Base-by-base conservation (phyloP, 441 rosid genomes). In the Sinapis alba region DNA sequence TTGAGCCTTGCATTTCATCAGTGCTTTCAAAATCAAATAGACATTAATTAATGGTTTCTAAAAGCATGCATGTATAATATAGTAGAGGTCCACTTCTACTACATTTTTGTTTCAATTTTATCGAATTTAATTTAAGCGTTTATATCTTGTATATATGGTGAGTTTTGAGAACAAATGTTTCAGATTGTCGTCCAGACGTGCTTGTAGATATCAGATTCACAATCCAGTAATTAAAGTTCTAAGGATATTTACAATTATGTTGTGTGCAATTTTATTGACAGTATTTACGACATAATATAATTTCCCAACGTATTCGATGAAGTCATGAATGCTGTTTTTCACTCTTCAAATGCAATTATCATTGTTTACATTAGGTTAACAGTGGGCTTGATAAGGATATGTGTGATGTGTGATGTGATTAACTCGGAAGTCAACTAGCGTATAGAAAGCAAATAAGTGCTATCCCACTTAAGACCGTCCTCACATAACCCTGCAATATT, bases 381-480 rank as follows among this genome's bases (percentile, higher is more conserved):
- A 5, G 18, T n/a, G 61, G 69, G 68, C 50, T 15, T 53, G 51
- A 57, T 45, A 65, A 34, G 51, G n/a, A 61, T 53, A 32, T 43
- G 20, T 43, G 20, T 13, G 43, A 70, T 64, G 75, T 30, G 43
- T 36, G 51, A 45, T 30, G 51, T 9, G 34, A 66, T 20, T 11
- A 53, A 38, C 67, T 30, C 1, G 11, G 62, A 86, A 82, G 97
- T 89, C 95, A 91, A 89, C 89, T 75, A 6, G 59, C 59, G 62
- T 57, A 24, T 26, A 23, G 32, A 57, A 57, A 72, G 36, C 68
- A 71, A 71, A 70, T 21, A 71, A 62, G 6, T 58, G 28, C 72
- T 80, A 76, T 78, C 89, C 91, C 88, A 81, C 65, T n/a, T 73
- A 78, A 59, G 15, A 72, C 92, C 96, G 82, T 38, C 92, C 96